A percentile compares a stretch with the other conserved stretches of the same genome.
phyloP scores from a whole-genome alignment of 768 basidiomycete species.

The Termitomyces sp. region DNA sequence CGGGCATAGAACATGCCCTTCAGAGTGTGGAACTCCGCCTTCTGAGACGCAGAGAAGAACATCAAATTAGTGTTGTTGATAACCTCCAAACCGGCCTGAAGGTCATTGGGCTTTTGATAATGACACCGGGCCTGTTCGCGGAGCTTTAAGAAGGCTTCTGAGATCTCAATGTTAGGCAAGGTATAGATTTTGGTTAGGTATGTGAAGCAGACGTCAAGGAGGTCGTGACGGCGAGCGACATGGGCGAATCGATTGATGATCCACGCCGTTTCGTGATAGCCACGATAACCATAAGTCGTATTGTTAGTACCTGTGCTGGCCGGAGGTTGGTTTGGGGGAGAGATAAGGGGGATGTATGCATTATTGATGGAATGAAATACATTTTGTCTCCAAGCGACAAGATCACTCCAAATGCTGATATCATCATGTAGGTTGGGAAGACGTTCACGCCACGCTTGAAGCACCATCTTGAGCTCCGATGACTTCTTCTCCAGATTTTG shows the following conservation, averaged over 20 bases:
- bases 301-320: slow-evolving; percentile 43
- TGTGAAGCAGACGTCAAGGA: slow-evolving; percentile 92
- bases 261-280: slow-evolving; percentile 99
- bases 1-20: slow-evolving; percentile 98
- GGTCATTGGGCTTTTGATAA: slow-evolving; percentile 91
- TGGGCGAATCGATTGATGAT: slow-evolving; percentile 99
- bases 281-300: slow-evolving; percentile 85
- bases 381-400: slow-evolving; percentile 99
- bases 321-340: slow-evolving; percentile 43
- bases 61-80: slow-evolving; percentile 99
- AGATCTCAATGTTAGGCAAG: slow-evolving; percentile 98
- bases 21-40: slow-evolving; percentile 96
- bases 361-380: slow-evolving; percentile 97
- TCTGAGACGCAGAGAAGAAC: slow-evolving; percentile 93
- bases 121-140: slow-evolving; percentile 98
- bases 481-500: slow-evolving; percentile 93
- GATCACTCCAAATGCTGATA: slow-evolving; percentile 97
- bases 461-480: slow-evolving; percentile 90
- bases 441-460: slow-evolving; percentile 96
- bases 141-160: slow-evolving; percentile 97
- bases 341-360: slow-evolving; percentile 89
- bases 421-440: slow-evolving; percentile 95
- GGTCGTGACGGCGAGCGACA: slow-evolving; percentile 94
- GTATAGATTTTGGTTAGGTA: slow-evolving; percentile 97
- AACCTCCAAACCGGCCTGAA: slow-evolving; percentile 92